Conservation (phyloP, 768 basidiomycete species). For the Phlebiopsis flavidoalba region DNA sequence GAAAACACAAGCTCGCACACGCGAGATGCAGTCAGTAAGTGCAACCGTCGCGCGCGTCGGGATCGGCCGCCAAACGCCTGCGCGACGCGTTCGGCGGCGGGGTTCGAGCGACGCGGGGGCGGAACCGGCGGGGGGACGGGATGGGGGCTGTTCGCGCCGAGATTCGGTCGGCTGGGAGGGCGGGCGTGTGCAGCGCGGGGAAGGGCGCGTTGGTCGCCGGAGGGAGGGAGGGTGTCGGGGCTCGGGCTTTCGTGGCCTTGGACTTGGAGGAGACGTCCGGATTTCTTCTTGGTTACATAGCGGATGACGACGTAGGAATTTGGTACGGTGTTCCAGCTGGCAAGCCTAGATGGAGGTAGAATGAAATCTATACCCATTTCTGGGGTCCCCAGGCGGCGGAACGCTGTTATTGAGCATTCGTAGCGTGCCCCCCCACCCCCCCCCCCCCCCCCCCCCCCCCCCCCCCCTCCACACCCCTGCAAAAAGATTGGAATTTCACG, state of each 20-base stretch:
- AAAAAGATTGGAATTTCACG: constrained; percentile 66
- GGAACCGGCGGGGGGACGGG: not conserved
- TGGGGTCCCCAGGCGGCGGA: constrained; percentile 67
- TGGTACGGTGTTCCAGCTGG: constrained; percentile 18
- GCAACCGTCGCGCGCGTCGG: constrained; percentile 52
- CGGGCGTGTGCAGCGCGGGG: constrained; percentile 32
- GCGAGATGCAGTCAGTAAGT: constrained; percentile 62
- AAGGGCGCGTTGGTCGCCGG: constrained; percentile 16
- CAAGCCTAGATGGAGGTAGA: not conserved
- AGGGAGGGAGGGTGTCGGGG: not conserved
- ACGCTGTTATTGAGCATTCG: constrained; percentile 55
- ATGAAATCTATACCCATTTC: constrained; percentile 61
- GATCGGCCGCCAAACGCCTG: constrained; percentile 18
- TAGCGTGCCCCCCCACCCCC: no score
- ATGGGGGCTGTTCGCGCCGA: constrained; percentile 13
- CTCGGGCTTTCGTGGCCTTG: not conserved
- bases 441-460: no score
- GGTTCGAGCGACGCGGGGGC: constrained; percentile 8
- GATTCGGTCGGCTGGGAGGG: constrained; percentile 21
- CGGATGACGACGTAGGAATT: constrained; percentile 62
- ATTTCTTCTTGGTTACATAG: constrained; percentile 50
- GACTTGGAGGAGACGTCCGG: constrained; percentile 4
- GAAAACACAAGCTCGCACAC: constrained; percentile 63
- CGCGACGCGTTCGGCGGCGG: constrained; percentile 7
- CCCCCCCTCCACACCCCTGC: no score